Evolutionary conservation across 306 rosid genomes (phyloP), one percentile per base, ranked within the genome.

Genomic region (Medicago ruthenica): DNA sequence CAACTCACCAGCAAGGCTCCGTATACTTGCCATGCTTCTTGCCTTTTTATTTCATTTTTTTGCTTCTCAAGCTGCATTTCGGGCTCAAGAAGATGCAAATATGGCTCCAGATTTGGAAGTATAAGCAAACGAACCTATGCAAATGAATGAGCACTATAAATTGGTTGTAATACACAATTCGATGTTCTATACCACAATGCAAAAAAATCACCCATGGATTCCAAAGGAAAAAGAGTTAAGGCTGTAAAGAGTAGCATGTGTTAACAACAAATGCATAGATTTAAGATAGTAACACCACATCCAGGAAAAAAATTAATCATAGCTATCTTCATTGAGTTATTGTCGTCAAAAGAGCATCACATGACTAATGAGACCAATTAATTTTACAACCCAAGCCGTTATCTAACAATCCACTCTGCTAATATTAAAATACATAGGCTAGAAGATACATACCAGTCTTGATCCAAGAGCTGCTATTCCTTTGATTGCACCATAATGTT

Each of bases 401-500:
- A 71, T 36, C 45, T 45, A 78, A 73, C 69, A 80, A 48, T 36
- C 71, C 40, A 63, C 48, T 17, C n/a, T 44, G 10, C 54, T 47
- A 15, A n/a, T 42, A 54, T 15, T 69, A 70, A 14, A 70, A 81
- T 62, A 78, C 48, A 6, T 13, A 80, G 68, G 62, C 61, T 68
- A 78, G 78, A 80, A 80, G 34, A 81, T 90, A 36, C 34, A 61
- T 61, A 94, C 98, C 95, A 88, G 74, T 66, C 79, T 76, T 41
- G 95, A 86, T 81, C 98, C 97, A 79, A 94, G 91, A 73, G 90
- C 96, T 85, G 90, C 81, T 81, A 92, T 85, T 70, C 96, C 96
- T 85, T 92, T 91, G 83, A 92, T 89, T 79, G 97, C 96, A 67
- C 98, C 98, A 84, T 91, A 94, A 80, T 94, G 97, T 80, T 92